Base-by-base conservation (phyloP, 129 eudicot genomes). In the Solidago caesia region DNA sequence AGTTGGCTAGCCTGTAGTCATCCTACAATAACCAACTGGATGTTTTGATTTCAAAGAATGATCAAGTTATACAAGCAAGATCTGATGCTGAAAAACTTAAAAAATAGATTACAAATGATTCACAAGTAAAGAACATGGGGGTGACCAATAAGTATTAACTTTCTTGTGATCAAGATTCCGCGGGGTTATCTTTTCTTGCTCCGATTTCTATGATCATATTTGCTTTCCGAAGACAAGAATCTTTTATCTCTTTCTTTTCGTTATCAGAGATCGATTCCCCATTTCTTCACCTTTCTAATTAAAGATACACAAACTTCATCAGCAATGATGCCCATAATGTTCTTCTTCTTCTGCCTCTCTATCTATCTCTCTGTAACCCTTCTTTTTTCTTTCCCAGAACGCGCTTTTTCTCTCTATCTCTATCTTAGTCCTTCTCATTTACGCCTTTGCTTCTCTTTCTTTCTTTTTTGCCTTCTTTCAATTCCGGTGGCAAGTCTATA, bases 161-260 rank as follows among this genome's bases (percentile, higher is more conserved):
- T 78, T 85, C 58, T 70, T 67, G 78, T 72, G 66, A 77, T 55
- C 80, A 77, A 21, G 82, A 79, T 70, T 81, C 83, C 45, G 11
- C 75, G 21, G 65, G 76, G 77, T 69, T 77, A 75, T 67, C 87
- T 63, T 80, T 77, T 77, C 51, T 71, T 76, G 74, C 80, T 52
- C 87, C 89, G 86, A 85, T 87, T 82, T 67, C 75, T 33, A 33
- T 33, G 39, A 33, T 73, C 84, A 79, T 79, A 78, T 84, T 82
- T 75, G 80, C 84, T 76, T 82, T 79, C 79, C 75, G 79, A 87
- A 92, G 96, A 92, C 67, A 89, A 89, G 96, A 92, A 80, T 85
- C 84, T 79, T 56, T 82, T 82, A 53, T 73, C 76, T 53, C 80
- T 76, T 78, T 74, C 52, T 81, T 80, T 76, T 88, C 78, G 55